These are phyloP conservation scores for Suillus plorans DNA, from an alignment of 768 basidiomycete species.

Conservation along the genomic window DNA sequence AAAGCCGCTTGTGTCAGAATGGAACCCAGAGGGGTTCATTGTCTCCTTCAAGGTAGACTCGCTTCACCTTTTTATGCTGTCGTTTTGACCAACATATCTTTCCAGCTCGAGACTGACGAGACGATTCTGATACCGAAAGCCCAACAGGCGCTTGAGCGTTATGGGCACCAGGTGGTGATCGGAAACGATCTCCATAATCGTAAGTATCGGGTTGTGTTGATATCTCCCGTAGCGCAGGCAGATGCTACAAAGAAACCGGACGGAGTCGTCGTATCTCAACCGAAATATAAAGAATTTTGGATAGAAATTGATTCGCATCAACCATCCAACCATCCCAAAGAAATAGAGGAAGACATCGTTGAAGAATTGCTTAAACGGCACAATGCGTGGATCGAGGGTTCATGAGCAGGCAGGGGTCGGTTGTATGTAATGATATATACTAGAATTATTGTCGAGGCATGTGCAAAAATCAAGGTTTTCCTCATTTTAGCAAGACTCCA, in stretches of 20 bases:
- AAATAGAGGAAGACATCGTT: constrained; percentile 95
- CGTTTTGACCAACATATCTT: background rate
- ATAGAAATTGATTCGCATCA: constrained; percentile 53
- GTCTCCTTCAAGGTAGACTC: constrained; percentile 91
- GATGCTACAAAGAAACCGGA: constrained; percentile 14
- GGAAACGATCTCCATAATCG: constrained; percentile 93
- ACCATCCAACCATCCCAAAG: constrained; percentile 44
- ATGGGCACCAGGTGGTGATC: constrained; percentile 96
- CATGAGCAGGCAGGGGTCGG: background rate
- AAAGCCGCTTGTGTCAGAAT: constrained; percentile 90
- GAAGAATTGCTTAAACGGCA: constrained; percentile 74
- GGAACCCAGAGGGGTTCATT: constrained; percentile 87
- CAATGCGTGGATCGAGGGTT: constrained; percentile 55
- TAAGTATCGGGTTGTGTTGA: constrained; percentile 91
- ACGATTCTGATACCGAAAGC: constrained; percentile 88
- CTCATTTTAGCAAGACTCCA: background rate
- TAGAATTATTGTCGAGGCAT: background rate
- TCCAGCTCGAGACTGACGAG: constrained; percentile 90
- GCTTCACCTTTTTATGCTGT: background rate
- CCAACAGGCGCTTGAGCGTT: constrained; percentile 80
- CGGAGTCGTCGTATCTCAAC: constrained; percentile 16
- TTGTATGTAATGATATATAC: constrained; percentile 3
- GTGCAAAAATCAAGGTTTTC: background rate
- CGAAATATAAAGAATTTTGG: constrained; percentile 56
- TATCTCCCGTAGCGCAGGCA: constrained; percentile 48